Percentiles rank a stretch among this genome's conserved stretches.
These are phyloP conservation scores for Tuber aestivum DNA, from an alignment of 495 filamentous ascomycete species.

Conservation along the genomic window DNA sequence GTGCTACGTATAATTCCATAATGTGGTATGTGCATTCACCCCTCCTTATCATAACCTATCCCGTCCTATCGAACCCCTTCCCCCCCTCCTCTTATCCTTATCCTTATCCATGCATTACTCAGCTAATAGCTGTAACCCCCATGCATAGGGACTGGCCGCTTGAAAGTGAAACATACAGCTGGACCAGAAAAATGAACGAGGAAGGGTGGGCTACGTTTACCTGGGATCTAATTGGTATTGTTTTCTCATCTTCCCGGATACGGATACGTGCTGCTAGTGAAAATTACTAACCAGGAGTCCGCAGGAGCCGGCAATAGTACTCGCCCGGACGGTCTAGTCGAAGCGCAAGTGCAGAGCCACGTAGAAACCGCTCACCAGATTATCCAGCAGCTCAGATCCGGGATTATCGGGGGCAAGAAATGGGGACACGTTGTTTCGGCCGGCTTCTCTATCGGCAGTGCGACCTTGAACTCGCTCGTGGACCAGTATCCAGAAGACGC, in stretches of 20 bases:
- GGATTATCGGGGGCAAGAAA: constrained; percentile 15
- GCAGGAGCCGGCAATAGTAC: constrained; percentile 30
- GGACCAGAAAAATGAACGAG: constrained; percentile 27
- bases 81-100: neutral
- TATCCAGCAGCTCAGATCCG: constrained; percentile 30
- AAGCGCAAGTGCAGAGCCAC: constrained; percentile 38
- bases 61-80: neutral
- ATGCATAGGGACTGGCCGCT: constrained; percentile 14
- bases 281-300: neutral
- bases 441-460: constrained; percentile 32
- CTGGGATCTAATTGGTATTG: constrained; percentile 21
- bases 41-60: neutral
- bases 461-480: constrained; percentile 24
- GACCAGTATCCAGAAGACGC: constrained; percentile 32
- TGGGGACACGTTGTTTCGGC: constrained; percentile 27
- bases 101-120: constrained; percentile 4
- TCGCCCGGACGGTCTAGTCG: constrained; percentile 31
- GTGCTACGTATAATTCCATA: constrained; percentile 24
- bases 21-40: constrained; percentile 26
- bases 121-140: neutral
- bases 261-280: neutral
- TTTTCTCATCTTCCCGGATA: neutral
- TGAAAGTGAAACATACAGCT: constrained; percentile 36
- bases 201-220: constrained; percentile 35
- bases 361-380: constrained; percentile 36